Evolutionary conservation across 1,284 basidiomycete genomes (phyloP).

Genomic region (Golubevia pallescens): DNA sequence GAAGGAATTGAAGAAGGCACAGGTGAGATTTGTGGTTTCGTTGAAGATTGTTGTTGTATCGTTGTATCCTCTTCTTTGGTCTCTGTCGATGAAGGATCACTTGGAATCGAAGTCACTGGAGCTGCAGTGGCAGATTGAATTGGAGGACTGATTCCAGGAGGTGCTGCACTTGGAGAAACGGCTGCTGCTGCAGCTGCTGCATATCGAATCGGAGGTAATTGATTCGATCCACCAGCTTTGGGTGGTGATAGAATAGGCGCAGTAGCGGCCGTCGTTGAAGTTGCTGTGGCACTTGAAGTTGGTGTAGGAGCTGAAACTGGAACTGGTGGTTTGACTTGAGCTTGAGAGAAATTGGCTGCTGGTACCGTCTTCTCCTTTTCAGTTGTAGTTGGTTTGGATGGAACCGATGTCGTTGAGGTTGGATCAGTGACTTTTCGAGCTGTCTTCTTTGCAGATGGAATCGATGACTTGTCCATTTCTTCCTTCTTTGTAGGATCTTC

Average conservation of each 20-base stretch:
- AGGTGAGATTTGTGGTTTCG: constrained; percentile 5
- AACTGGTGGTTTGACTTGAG: constrained; percentile 70
- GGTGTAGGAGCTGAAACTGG: constrained; percentile 73
- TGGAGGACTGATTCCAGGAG: not conserved
- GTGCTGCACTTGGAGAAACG: constrained; percentile 16
- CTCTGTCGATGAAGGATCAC: constrained; percentile 16
- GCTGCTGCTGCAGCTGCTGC: constrained; percentile 89
- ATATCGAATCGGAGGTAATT: constrained; percentile 80
- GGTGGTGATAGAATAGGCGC: constrained; percentile 66
- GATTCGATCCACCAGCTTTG: constrained; percentile 66
- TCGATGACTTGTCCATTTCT: not conserved
- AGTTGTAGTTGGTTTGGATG: constrained; percentile 12
- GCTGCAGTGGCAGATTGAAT: constrained; percentile 15
- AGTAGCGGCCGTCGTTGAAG: constrained; percentile 31
- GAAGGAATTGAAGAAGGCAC: not conserved
- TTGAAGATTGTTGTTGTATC: no score
- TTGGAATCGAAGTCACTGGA: constrained; percentile 12
- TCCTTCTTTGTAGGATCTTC: not conserved
- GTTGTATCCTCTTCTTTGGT: no score
- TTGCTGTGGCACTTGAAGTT: constrained; percentile 23
- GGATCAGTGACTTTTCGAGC: constrained; percentile 5
- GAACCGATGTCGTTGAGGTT: no score
- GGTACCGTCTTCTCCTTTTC: constrained; percentile 73
- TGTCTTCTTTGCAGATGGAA: constrained; percentile 5
- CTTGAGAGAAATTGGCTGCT: constrained; percentile 82